Base-by-base conservation (phyloP, 2,329 filamentous ascomycete species). In the Ophidiomyces ophidiicola region DNA sequence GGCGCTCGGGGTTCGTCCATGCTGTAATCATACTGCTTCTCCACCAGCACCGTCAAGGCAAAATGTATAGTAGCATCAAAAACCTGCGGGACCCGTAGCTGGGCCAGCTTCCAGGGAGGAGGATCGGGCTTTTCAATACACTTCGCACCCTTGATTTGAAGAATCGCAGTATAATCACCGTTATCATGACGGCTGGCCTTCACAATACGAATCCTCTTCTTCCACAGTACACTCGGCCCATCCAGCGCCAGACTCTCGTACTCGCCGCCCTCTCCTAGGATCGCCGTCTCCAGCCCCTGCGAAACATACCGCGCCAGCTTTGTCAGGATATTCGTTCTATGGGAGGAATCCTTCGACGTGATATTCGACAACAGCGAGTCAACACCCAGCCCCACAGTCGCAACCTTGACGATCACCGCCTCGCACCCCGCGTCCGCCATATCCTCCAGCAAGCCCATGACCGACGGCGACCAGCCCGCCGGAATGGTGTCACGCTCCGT, bases 391-490 rank as follows among this genome's bases (percentile, higher is more conserved):
- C 87, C 90, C 5, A 85, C 86, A 47, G 83, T 92, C 30, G 90
- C 87, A 31, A 94, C 85, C 63, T 96, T 98, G 63, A 98, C 77
- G 54, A 98, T 84, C 44, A 87, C 71, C n/a, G 87, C 82, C 54
- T 94, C 84, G 40, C 93, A 74, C 1, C 80, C 80, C 2, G 78
- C 74, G 5, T 67, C 69, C 4, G 72, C 73, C 84, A 98, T 94
- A 58, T 94, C 87, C 43, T 74, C 68, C 36, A 98, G 67, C 14
- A 96, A 67, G 0, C 68, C 62, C 10, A 53, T 54, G 15, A 60
- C 46, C 2, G 35, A 40, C 18, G 45, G 43, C 24, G 28, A 21
- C 14, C 12, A 14, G 50, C 45, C 40, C 5, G 50, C 42, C 17
- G 18, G 20, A 5, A 24, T 10, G 18, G 47, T 47, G 33, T 47